phyloP scores from a whole-genome alignment of 257 asterid genomes.

The Nicotiana knightiana region DNA sequence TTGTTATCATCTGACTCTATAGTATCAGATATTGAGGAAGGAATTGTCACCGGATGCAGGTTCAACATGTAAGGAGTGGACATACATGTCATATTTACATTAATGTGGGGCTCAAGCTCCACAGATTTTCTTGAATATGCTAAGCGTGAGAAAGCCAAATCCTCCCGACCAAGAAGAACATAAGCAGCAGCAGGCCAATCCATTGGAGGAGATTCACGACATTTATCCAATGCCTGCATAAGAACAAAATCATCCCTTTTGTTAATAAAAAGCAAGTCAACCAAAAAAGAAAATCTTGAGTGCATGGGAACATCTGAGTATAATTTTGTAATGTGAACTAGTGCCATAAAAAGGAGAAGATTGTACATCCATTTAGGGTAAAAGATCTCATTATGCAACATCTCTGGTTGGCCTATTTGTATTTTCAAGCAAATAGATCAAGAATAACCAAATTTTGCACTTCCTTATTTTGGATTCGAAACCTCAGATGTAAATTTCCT shows the following conservation, averaged over 20 bases:
- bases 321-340: neutral
- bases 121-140: conserved; percentile 50
- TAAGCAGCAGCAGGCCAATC: conserved; percentile 98
- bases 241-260: neutral
- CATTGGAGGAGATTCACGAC: conserved; percentile 94
- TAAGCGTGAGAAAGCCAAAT: conserved; percentile 65
- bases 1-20: conserved; percentile 58
- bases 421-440: neutral
- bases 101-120: conserved; percentile 46
- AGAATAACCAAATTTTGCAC: neutral
- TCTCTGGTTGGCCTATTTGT: neutral
- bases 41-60: conserved; percentile 78
- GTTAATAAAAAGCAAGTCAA: neutral
- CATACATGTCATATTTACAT: conserved; percentile 54
- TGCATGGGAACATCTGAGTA: conserved; percentile 1
- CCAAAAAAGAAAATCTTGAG: neutral
- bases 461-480: conserved; percentile 1
- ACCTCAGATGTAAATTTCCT: neutral
- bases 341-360: neutral
- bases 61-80: conserved; percentile 90
- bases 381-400: neutral
- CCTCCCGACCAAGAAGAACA: conserved; percentile 94
- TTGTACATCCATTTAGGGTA: neutral
- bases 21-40: conserved; percentile 79
- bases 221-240: conserved; percentile 75